A percentile compares a stretch with the other conserved stretches of the same genome.
phyloP scores from a whole-genome alignment of 169 alveolate species.

The Babesia gibsoni region DNA sequence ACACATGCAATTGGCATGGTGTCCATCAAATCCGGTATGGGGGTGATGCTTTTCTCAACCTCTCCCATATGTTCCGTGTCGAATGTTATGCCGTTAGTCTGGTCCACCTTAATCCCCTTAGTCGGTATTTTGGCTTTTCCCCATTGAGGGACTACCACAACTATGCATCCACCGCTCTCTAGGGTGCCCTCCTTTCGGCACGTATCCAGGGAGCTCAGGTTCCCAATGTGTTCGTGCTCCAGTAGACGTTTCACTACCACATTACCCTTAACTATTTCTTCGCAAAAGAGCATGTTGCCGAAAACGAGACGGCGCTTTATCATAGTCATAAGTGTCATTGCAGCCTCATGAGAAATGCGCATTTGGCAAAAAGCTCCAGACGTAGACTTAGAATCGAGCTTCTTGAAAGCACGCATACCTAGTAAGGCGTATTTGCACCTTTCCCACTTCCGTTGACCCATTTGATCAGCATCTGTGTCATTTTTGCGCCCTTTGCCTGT shows the following conservation, averaged over 20 bases:
- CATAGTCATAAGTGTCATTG: slow-evolving; percentile 1
- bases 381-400: slow-evolving; percentile 37
- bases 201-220: slow-evolving; percentile 4
- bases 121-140: background rate
- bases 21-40: slow-evolving; percentile 14
- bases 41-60: background rate
- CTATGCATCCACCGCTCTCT: slow-evolving; percentile 47
- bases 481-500: background rate
- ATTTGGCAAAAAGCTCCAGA: slow-evolving; percentile 6
- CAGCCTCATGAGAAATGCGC: slow-evolving; percentile 52
- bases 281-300: slow-evolving; percentile 21
- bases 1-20: slow-evolving; percentile 15
- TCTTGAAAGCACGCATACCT: slow-evolving; percentile 35
- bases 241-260: background rate
- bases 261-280: slow-evolving; percentile 33
- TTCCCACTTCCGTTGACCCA: slow-evolving; percentile 9
- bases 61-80: background rate
- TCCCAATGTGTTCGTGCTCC: slow-evolving; percentile 31
- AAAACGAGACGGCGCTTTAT: slow-evolving; percentile 15
- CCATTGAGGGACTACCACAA: slow-evolving; percentile 17
- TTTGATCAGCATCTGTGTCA: background rate
- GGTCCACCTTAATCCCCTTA: background rate
- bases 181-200: slow-evolving; percentile 23
- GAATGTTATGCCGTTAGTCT: background rate
- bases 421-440: slow-evolving; percentile 40